These are phyloP conservation scores for Oxyria digyna DNA, from an alignment of 148 eudicot species.

Conservation along the genomic window DNA sequence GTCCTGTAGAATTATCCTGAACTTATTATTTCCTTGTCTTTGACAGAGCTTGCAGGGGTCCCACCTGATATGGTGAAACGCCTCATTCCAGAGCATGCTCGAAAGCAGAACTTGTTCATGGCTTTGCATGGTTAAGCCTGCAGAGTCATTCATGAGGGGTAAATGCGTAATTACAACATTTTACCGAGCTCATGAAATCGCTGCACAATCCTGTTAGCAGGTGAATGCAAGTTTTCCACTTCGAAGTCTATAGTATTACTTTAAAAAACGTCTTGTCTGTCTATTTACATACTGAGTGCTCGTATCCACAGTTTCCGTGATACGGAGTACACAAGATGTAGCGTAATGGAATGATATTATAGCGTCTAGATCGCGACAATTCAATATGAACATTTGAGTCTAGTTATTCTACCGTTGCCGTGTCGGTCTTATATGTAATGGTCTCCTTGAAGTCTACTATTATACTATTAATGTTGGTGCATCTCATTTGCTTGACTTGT, in stretches of 20 bases:
- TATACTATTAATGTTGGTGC: not conserved
- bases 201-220: not conserved
- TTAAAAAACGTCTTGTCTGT: not conserved
- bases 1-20: not conserved
- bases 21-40: not conserved
- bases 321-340: not conserved
- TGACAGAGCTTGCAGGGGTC: slow-evolving; percentile 72
- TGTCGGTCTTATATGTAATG: not conserved
- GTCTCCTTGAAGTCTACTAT: not conserved
- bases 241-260: not conserved
- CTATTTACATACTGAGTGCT: not conserved
- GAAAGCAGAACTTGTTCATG: slow-evolving; percentile 89
- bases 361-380: not conserved
- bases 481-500: not conserved
- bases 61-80: slow-evolving; percentile 66
- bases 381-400: not conserved
- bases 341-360: slow-evolving; percentile 1
- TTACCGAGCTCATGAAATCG: not conserved
- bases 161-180: not conserved
- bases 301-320: not conserved
- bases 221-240: slow-evolving; percentile 6
- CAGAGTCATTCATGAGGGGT: not conserved
- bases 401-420: not conserved
- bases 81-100: slow-evolving; percentile 94
- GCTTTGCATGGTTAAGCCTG: slow-evolving; percentile 49